Conservation (phyloP, 108 stramenopile genomes). For the Pinguiococcus pyrenoidosus region DNA sequence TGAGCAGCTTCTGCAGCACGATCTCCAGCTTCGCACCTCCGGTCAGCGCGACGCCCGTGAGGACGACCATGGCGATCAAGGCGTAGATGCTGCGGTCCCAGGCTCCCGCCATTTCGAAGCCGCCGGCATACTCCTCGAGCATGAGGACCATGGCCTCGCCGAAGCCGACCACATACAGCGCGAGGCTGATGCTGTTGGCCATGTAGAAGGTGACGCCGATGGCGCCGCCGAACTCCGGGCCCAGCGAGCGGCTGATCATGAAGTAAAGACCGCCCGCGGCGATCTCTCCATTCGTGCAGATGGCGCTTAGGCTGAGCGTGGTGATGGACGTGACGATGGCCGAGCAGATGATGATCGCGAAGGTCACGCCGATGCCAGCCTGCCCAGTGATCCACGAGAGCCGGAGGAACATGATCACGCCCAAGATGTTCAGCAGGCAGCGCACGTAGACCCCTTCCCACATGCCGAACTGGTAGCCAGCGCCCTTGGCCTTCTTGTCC, state of each 20-base stretch:
- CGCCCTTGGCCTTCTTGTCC: no score
- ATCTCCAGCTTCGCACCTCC: neutral
- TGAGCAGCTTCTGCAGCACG: neutral
- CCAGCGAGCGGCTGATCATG: slow-evolving; percentile 34
- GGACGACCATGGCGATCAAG: neutral
- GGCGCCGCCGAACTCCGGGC: slow-evolving; percentile 18
- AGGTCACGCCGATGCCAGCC: slow-evolving; percentile 30
- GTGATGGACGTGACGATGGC: slow-evolving; percentile 42
- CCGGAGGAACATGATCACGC: slow-evolving; percentile 54
- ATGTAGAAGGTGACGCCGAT: slow-evolving; percentile 8
- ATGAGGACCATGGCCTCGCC: slow-evolving; percentile 9
- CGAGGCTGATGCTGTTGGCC: slow-evolving; percentile 1
- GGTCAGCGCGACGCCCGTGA: neutral
- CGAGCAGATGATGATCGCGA: slow-evolving; percentile 13
- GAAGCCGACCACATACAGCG: slow-evolving; percentile 13
- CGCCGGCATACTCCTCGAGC: neutral
- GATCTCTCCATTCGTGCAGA: slow-evolving; percentile 49
- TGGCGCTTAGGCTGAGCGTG: slow-evolving; percentile 39
- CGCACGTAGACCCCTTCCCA: slow-evolving; percentile 43
- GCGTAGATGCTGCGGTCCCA: slow-evolving; percentile 2
- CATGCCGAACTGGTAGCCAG: slow-evolving; percentile 34
- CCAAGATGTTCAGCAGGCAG: slow-evolving; percentile 52
- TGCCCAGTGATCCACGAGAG: slow-evolving; percentile 49
- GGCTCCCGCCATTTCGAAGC: neutral
- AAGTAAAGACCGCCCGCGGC: slow-evolving; percentile 52